Evolutionary conservation across 345 rosid species (phyloP), one percentile per base, ranked within the genome.

Genomic region (Heritiera littoralis): DNA sequence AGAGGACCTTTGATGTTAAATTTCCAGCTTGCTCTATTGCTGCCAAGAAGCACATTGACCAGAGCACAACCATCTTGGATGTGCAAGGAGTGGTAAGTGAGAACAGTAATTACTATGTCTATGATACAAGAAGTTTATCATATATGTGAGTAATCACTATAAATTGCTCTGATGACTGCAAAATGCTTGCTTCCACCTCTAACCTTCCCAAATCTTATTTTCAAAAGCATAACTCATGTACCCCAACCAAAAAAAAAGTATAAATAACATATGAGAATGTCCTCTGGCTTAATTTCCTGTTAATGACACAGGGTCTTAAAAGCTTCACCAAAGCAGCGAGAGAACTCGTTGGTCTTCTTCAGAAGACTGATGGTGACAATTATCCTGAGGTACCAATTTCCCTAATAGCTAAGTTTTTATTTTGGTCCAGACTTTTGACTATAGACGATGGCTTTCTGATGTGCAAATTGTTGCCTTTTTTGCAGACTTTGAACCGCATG

Each of bases 61-160:
- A 94, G 81, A 96, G 98, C 78, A 94, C 99, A 63, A 96, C 98
- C 67, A 92, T 96, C 85, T 84, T 94, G 82, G 99, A 96, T 86
- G 99, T 96, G 78, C 97, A 94, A 80, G 97, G 99, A 90, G 99
- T 96, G 97, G 99, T 95, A 90, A 46, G 97, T 81, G 23, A 63
- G 79, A 65, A 59, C n/a, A 43, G 17, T 18, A 69, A 2, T 55
- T 18, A 38, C 51, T 41, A 55, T 9, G 46, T 41, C 63, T 40
- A 55, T 32, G 59, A n/a, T 74, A 58, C 41, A n/a, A 49, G 8
- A 76, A 63, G 48, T 49, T 65, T 23, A 75, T 60, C 20, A 12
- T 20, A 45, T 4, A 41, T 41, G 55, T 3, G 35, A n/a, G 9
- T 69, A 69, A 69, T 46, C 55, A 60, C 38, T 43, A 9, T 59